Evolutionary conservation across 2,329 filamentous ascomycete genomes (phyloP), one percentile per base, ranked within the genome.

Genomic region (Onygenales sp.): DNA sequence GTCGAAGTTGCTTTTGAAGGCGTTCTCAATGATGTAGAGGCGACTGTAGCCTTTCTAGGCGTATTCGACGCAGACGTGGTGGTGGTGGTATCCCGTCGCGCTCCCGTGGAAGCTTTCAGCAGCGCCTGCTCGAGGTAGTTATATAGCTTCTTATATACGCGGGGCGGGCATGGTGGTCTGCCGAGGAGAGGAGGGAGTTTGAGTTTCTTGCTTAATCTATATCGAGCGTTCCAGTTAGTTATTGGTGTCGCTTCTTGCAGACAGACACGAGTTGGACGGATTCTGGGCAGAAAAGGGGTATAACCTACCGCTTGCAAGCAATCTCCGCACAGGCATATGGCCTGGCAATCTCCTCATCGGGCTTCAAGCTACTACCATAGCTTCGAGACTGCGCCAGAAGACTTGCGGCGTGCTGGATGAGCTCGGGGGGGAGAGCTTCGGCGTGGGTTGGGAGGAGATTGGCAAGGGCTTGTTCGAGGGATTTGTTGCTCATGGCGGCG

Each of bases 261-360:
- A 5, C n/a, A 34, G 17, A 5, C 34, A 34, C n/a, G 36, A 33
- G 32, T 11, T 14, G 9, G n/a, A 36, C 14, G 34, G 8, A 6
- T 39, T 27, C 27, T 17, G 14, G 2, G 14, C 27, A 5, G 7
- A 37, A 27, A n/a, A 43, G 33, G 14, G 11, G 45, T 21, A 49
- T 48, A 37, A 48, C 61, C 44, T 71, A 88, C 87, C 88, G 82
- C 61, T 92, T 88, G 65, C 91, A 97, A 17, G 93, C 93, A 56
- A 98, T 80, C 69, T 95, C 85, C 11, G 88, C 87, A 67, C 90
- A 95, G 3, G 86, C 87, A 67, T 93, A 93, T 4, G 81, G 78
- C 17, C 91, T 80, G n/a, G 86, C 88, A 58, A 93, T 83, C 67
- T 96, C 91, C 67, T 95, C 90, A 53, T 94, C 88, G 2, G 84